Base-by-base conservation (phyloP, 495 filamentous ascomycete genomes). In the Penicillium cataractarum region DNA sequence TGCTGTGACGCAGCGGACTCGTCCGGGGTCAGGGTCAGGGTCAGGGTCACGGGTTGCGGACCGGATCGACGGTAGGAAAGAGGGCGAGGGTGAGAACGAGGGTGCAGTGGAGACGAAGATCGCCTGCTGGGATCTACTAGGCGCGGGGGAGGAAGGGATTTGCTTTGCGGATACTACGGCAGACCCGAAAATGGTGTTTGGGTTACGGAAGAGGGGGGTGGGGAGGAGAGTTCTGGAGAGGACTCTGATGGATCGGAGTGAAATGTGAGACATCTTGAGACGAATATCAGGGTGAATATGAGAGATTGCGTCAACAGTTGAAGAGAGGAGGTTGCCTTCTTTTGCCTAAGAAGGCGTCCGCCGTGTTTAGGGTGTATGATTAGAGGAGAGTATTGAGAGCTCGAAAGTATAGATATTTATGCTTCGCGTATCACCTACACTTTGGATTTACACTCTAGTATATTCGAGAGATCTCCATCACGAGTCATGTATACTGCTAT, bases 1-100 rank as follows among this genome's bases (percentile, higher is more conserved):
- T 62, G 89, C 89, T 24, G 82, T 97, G 64, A 83, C 86, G 57
- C 80, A 82, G 52, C 75, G 57, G 44, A 46, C 58, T 12, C 55
- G 46, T 51, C 3, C 46, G 46, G 58, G 2, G 32, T 39, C 49
- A 17, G 15, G 29, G 32, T 82, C 35, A 12, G 39, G 29, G 21
- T 82, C 32, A 12, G 84, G 78, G 66, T 59, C 46, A 51, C 46
- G n/a, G 33, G 82, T 35, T 53, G 35, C 60, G 49, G 68, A 62
- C 53, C 57, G 57, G 33, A 60, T 64, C 21, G 54, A 31, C 57
- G 44, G 17, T 19, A 48, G 50, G 21, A 33, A 32, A 59, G 52
- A 54, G 55, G 65, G 27, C 39, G 52, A 65, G 6, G 61, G 26
- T 40, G 52, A 66, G 6, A 60, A 51, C 29, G 56, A 63, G 27